Evolutionary conservation across 495 filamentous ascomycete species (phyloP), one percentile per base, ranked within the genome.

Genomic region (Penicillium flavigenum): DNA sequence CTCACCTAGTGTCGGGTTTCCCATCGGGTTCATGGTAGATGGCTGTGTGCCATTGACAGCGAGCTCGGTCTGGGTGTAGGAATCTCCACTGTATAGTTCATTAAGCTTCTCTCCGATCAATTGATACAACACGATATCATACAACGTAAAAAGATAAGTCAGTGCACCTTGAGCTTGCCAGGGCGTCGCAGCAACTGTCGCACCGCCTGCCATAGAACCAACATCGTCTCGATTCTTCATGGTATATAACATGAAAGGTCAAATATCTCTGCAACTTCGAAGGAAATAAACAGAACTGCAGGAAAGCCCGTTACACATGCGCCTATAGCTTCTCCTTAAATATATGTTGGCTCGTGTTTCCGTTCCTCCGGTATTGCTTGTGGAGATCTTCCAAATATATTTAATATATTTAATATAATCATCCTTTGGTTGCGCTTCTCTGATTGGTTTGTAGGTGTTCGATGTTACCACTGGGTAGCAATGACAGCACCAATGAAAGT

Each of bases 21-120:
- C 90, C 56, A 94, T 76, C 0, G 90, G 88, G 67, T 92, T 90
- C 12, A 62, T 59, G 9, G 63, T 44, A 19, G 80, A 80, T 7
- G 90, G 88, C 55, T 88, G 84, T 12, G 79, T 72, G 46, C 75
- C 72, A 29, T 72, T 78, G 41, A 80, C 68, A 63, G 88, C 79
- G 76, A 94, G 94, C 47, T 83, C 83, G 16, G 85, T 88, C 43
- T 74, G 72, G 14, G 81, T 82, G 63, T 88, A 89, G 2, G 84
- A 87, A 65, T 88, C 81, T 10, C 77, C 77, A 60, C 72, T 75
- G 39, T 7, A 8, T 32, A 20, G 20, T 1, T 42, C 10, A 54
- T 29, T 55, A 5, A 49, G n/a, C 20, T 42, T 51, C n/a, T 44
- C 41, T 22, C 19, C 31, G 3, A 26, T n/a, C 3, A 24, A 10